Evolutionary conservation across 1,284 basidiomycete species (phyloP).

Genomic region (Meira nashicola): DNA sequence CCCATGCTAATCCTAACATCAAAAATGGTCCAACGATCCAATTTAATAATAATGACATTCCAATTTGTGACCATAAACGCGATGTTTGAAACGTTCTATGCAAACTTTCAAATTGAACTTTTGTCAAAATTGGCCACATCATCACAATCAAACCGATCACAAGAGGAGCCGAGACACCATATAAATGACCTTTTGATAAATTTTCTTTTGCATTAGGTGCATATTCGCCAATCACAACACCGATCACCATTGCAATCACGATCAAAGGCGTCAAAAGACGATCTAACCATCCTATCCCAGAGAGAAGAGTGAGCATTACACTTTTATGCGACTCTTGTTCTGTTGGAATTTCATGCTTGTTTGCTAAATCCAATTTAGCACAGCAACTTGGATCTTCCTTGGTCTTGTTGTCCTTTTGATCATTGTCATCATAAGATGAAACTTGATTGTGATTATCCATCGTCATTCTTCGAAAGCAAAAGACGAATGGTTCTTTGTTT

Average conservation of each 20-base stretch:
- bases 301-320: no score
- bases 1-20: conserved; percentile 80
- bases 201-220: conserved; percentile 13
- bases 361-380: no score
- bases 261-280: conserved; percentile 69
- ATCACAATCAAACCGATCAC: conserved; percentile 63
- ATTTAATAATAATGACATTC: conserved; percentile 69
- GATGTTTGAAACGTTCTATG: conserved; percentile 61
- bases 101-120: conserved; percentile 72
- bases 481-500: no score
- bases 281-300: conserved; percentile 59
- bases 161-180: conserved; percentile 49
- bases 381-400: no score
- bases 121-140: conserved; percentile 79
- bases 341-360: no score
- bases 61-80: conserved; percentile 67
- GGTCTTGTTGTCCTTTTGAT: no score
- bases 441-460: no score
- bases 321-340: no score
- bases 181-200: conserved; percentile 25
- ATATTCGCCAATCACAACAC: conserved; percentile 66
- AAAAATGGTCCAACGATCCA: conserved; percentile 74
- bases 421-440: no score
- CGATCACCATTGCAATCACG: conserved; percentile 71
- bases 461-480: no score